Percentiles rank a stretch among this genome's conserved stretches.
Conservation (phyloP, 1,284 basidiomycete genomes). For the Cryptococcus deneoformans region DNA sequence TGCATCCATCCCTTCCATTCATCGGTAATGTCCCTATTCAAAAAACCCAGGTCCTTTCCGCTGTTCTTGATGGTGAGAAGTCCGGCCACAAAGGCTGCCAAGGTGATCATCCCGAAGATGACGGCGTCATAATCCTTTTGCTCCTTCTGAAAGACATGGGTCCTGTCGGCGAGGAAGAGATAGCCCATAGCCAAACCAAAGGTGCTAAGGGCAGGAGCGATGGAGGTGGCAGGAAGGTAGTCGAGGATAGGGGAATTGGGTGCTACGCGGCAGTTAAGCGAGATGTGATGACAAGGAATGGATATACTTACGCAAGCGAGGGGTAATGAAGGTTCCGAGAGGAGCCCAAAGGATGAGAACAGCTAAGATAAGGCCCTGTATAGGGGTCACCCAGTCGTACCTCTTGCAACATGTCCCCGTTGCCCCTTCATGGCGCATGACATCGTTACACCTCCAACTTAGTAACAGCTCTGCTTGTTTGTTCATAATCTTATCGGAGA, state of each 20-base stretch:
- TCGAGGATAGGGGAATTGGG: slow-evolving; percentile 40
- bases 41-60: slow-evolving; percentile 74
- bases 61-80: slow-evolving; percentile 62
- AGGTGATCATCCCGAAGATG: slow-evolving; percentile 61
- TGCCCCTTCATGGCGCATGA: slow-evolving; percentile 65
- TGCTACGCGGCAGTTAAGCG: slow-evolving; percentile 9
- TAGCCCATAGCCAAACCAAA: slow-evolving; percentile 65
- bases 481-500: slow-evolving; percentile 61
- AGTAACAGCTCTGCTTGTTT: slow-evolving; percentile 74
- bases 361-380: slow-evolving; percentile 62
- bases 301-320: slow-evolving; percentile 42
- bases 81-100: slow-evolving; percentile 60
- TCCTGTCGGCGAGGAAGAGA: slow-evolving; percentile 75
- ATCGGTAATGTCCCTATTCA: slow-evolving; percentile 87
- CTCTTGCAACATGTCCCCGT: slow-evolving; percentile 77
- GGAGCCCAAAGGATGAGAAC: slow-evolving; percentile 61
- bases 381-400: slow-evolving; percentile 64
- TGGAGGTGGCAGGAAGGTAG: slow-evolving; percentile 49
- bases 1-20: slow-evolving; percentile 99
- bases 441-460: slow-evolving; percentile 77
- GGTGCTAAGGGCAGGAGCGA: slow-evolving; percentile 53
- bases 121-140: slow-evolving; percentile 74
- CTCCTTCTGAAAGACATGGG: slow-evolving; percentile 78
- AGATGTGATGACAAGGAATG: slow-evolving; percentile 2
- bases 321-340: slow-evolving; percentile 50